phyloP scores from a whole-genome alignment of 352 stramenopile genomes.

The Globisporangium irregulare region DNA sequence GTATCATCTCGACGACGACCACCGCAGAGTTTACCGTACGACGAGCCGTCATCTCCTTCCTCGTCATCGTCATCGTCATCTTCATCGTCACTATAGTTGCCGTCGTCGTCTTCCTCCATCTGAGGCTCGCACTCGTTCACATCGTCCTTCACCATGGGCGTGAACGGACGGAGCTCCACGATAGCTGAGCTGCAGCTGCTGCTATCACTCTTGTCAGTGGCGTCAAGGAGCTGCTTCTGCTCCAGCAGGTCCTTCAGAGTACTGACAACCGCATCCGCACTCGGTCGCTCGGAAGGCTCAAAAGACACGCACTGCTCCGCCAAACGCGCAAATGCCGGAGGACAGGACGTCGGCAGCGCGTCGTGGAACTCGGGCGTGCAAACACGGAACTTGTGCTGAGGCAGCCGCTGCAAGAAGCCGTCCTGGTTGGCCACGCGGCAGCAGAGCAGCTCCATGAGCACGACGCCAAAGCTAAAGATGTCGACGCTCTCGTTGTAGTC shows the following conservation, averaged over 20 bases:
- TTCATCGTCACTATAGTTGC: constrained; percentile 48
- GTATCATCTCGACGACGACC: constrained; percentile 31
- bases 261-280: constrained; percentile 40
- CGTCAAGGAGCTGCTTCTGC: constrained; percentile 22
- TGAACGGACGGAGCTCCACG: constrained; percentile 66
- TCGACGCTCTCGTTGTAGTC: constrained; percentile 85
- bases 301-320: constrained; percentile 77
- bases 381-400: constrained; percentile 81
- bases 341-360: constrained; percentile 59
- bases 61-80: constrained; percentile 53
- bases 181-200: not conserved
- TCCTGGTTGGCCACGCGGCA: constrained; percentile 77
- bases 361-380: constrained; percentile 59
- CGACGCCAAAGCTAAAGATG: constrained; percentile 82
- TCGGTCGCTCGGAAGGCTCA: constrained; percentile 63
- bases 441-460: constrained; percentile 87
- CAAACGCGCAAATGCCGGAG: constrained; percentile 47
- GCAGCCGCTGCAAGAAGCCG: constrained; percentile 75
- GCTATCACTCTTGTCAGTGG: not conserved
- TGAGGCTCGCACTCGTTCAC: constrained; percentile 51
- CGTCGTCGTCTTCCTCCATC: constrained; percentile 44
- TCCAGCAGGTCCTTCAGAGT: constrained; percentile 43
- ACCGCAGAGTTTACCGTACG: constrained; percentile 20
- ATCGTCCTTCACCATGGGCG: constrained; percentile 26
- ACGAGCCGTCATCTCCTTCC: constrained; percentile 20